phyloP scores from a whole-genome alignment of 2,329 filamentous ascomycete species.

The Cordyceps fumosorosea region DNA sequence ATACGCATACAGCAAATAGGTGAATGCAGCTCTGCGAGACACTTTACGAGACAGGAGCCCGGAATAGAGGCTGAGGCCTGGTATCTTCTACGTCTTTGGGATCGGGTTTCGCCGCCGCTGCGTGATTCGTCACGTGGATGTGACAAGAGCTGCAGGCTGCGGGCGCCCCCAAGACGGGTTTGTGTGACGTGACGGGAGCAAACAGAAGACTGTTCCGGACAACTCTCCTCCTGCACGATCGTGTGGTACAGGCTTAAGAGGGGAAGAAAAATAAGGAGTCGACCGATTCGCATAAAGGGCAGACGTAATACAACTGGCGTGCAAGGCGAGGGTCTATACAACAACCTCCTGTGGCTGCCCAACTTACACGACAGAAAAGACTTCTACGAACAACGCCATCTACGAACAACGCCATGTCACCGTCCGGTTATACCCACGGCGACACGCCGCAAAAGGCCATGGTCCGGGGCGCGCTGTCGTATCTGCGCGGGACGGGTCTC shows the following conservation, averaged over 20 bases:
- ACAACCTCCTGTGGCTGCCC: too few species aligned
- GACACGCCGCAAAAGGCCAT: slow-evolving; percentile 33
- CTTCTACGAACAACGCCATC: too few species aligned
- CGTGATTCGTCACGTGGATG: background rate
- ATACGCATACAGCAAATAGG: background rate
- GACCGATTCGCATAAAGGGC: background rate
- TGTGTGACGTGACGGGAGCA: background rate
- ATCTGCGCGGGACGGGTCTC: slow-evolving; percentile 31
- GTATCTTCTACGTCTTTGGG: background rate
- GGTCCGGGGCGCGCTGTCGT: slow-evolving; percentile 33
- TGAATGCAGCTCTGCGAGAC: background rate
- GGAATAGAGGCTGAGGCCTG: background rate
- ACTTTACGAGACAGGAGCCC: background rate
- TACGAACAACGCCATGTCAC: slow-evolving; percentile 9
- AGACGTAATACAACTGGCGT: background rate
- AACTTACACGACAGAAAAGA: background rate
- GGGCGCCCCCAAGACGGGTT: background rate
- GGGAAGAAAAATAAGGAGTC: background rate
- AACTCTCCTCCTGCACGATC: background rate
- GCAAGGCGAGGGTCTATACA: background rate
- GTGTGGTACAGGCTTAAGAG: background rate
- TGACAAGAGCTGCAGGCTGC: slow-evolving; percentile 1
- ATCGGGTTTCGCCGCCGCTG: background rate
- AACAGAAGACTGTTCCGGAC: background rate
- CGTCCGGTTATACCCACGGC: slow-evolving; percentile 30